Evolutionary conservation across 73 alveolate genomes (phyloP), one percentile per base, ranked within the genome.

Genomic region (Paramecium sexaurelia): DNA sequence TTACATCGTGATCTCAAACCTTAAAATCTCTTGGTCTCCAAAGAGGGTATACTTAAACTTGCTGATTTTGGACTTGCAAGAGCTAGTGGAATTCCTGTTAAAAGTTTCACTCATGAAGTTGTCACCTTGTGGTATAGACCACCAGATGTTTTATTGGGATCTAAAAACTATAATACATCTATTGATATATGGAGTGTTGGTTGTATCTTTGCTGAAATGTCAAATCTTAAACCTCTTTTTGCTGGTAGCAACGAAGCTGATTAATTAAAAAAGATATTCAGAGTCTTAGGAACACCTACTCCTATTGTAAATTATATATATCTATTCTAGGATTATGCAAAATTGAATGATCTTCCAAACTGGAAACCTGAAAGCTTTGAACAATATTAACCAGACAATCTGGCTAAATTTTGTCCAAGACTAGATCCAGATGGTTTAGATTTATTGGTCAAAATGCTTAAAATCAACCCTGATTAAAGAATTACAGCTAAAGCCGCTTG

Each of bases 181-280:
- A 96, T 97, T 39, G 99, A 97, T 97, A 97, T 97, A 22, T 96
- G 99, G 99, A 92, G 98, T 67, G 95, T 97, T 4, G 99, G 99
- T 9, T 96, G 97, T 86, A 97, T 97, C 8, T 97, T 97, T 92
- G 98, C 84, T 55, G 99, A 97, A 93, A 93, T 97, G 97, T 96
- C 97, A 7, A 98, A 96, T 92, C 87, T 95, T 78, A 95, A 92
- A 85, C 99, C 99, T 26, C 95, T 97, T 9, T 97, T 97, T 92
- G 95, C 94, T 3, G 98, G 97, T 5, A 89, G 85, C 39, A 89
- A 86, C 1, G 95, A 95, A 73, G 78, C 87, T 10, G 98, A 96
- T 40, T 87, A 95, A 84, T 56, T 96, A 32, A 94, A 93, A 78
- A 91, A 92, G 90, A 96, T 96, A 22, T 96, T 96, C 87, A 92